These are phyloP conservation scores for Picea glauca DNA, from an alignment of 75 land plant species.

Conservation along the genomic window DNA sequence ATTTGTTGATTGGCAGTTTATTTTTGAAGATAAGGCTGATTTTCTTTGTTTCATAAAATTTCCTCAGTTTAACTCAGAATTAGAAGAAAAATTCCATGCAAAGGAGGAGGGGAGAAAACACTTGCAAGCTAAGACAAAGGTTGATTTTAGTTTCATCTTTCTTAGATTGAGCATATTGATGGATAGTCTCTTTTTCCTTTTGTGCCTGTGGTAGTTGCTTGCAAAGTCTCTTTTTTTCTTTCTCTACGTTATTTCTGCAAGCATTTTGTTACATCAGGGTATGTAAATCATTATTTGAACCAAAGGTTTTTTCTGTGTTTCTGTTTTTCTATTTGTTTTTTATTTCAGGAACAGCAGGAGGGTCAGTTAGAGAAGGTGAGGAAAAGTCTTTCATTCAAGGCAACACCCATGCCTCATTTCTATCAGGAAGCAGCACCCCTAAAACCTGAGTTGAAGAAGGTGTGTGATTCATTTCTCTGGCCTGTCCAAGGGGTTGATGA, in stretches of 20 bases:
- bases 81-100: constrained; percentile 30
- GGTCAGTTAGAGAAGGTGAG: constrained; percentile 21
- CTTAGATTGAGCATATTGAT: background rate
- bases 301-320: background rate
- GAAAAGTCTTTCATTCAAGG: constrained; percentile 36
- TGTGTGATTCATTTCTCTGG: background rate
- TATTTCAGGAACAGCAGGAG: constrained; percentile 18
- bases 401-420: constrained; percentile 33
- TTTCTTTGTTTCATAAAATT: background rate
- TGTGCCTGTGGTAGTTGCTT: background rate
- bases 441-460: constrained; percentile 30
- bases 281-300: background rate
- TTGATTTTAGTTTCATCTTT: background rate
- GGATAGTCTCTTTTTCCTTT: background rate
- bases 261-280: background rate
- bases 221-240: background rate
- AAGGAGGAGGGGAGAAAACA: constrained; percentile 40
- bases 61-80: constrained; percentile 29
- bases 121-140: constrained; percentile 35
- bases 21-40: background rate
- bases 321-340: background rate
- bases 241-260: background rate
- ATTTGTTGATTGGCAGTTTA: background rate
- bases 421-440: constrained; percentile 30
- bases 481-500: background rate